A percentile compares a stretch with the other conserved stretches of the same genome.
Conservation (phyloP, 345 rosid genomes). For the Eucalyptus regnans region DNA sequence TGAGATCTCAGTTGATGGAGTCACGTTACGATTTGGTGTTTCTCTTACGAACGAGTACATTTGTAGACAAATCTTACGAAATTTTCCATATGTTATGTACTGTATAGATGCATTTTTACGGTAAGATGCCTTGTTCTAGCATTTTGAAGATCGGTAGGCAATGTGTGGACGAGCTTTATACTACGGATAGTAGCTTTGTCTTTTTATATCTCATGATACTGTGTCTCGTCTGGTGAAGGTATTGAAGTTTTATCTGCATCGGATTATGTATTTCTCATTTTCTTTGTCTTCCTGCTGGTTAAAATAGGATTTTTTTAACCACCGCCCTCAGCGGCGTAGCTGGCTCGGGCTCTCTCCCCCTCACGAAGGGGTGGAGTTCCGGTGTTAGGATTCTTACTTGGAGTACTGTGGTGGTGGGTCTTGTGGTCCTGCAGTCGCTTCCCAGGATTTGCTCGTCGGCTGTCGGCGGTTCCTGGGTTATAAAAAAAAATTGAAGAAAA, state of each 20-base stretch:
- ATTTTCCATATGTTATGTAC: background rate
- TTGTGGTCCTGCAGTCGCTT: no score
- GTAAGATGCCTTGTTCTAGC: background rate
- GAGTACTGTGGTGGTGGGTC: no score
- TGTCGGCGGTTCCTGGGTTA: no score
- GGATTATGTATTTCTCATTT: background rate
- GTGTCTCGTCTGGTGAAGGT: background rate
- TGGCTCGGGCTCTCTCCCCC: no score
- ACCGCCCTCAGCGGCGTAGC: no score
- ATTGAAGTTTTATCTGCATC: background rate
- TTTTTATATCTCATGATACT: background rate
- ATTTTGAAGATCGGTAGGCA: background rate
- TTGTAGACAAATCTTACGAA: background rate
- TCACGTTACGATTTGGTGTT: background rate
- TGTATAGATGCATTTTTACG: background rate
- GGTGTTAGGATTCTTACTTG: no score
- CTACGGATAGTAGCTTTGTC: background rate
- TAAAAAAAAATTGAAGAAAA: no score
- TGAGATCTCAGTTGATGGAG: background rate
- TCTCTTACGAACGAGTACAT: background rate
- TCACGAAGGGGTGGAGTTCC: no score
- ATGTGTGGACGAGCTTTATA: no score
- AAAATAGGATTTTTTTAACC: background rate
- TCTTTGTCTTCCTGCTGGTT: background rate
- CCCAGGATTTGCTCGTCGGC: no score